phyloP scores from a whole-genome alignment of 345 rosid species.

The Sonneratia alba region DNA sequence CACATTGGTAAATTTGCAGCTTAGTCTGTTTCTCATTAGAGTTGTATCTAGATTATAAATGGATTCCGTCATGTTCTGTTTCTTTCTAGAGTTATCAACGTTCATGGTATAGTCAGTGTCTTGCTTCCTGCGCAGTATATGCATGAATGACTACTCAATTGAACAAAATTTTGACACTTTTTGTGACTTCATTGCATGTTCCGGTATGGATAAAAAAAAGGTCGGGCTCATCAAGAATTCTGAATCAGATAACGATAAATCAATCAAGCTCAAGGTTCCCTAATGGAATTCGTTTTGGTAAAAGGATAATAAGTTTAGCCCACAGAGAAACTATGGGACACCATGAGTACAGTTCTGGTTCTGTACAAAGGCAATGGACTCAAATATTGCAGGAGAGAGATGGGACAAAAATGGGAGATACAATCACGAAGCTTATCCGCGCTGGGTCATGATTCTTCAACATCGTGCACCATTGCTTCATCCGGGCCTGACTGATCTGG shows the following conservation, averaged over 20 bases:
- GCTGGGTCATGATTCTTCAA: constrained; percentile 13
- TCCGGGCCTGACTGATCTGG: constrained; percentile 20
- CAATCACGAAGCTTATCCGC: constrained; percentile 17
- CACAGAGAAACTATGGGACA: neutral
- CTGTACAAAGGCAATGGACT: constrained; percentile 3
- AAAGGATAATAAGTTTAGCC: neutral
- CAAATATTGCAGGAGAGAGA: too few relatives aligned
- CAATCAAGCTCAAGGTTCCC: neutral
- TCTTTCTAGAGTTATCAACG: too few relatives aligned
- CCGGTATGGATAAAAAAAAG: neutral
- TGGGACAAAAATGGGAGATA: neutral
- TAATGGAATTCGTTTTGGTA: neutral
- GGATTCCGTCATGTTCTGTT: too few relatives aligned
- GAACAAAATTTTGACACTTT: neutral
- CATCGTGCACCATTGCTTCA: constrained; percentile 28
- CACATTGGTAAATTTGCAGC: constrained; percentile 29
- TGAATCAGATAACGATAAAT: neutral
- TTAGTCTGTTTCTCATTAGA: too few relatives aligned
- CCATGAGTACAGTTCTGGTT: neutral
- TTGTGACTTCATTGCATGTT: neutral
- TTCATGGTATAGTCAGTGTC: too few relatives aligned
- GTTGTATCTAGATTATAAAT: too few relatives aligned
- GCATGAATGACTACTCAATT: too few relatives aligned
- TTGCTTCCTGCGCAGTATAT: too few relatives aligned
- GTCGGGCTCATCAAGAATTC: neutral